Evolutionary conservation across 805 yeast species (phyloP).

Genomic region (Lipomyces anomalus): DNA sequence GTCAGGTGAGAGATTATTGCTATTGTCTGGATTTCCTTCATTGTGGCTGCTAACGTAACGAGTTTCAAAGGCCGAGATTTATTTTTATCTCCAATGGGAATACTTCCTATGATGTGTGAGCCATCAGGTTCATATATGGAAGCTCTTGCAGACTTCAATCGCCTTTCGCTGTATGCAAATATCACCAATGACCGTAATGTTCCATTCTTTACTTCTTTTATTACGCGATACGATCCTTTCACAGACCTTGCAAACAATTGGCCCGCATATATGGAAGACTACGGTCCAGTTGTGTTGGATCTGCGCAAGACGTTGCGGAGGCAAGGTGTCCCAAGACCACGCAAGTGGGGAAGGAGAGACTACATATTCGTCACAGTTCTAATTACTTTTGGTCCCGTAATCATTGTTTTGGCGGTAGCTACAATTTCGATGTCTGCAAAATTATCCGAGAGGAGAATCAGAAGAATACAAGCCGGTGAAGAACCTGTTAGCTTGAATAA

Average conservation of each 20-base stretch:
- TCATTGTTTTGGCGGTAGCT: constrained; percentile 6
- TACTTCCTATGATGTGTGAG: constrained; percentile 48
- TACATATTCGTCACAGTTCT: constrained; percentile 10
- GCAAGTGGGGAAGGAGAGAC: constrained; percentile 6
- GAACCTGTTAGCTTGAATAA: no score
- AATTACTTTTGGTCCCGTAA: constrained; percentile 16
- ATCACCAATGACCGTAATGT: constrained; percentile 79
- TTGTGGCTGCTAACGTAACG: no score
- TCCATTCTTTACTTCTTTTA: constrained; percentile 76
- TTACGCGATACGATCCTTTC: constrained; percentile 70
- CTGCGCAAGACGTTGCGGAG: constrained; percentile 4
- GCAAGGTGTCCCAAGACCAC: constrained; percentile 1
- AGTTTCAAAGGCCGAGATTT: constrained; percentile 42
- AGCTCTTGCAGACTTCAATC: constrained; percentile 54
- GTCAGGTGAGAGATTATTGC: constrained; percentile 44
- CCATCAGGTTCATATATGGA: constrained; percentile 44
- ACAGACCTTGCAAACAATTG: constrained; percentile 34
- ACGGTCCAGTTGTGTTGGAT: constrained; percentile 14
- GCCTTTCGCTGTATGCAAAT: constrained; percentile 63
- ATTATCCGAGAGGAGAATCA: constrained; percentile 9
- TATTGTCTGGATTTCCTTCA: no score
- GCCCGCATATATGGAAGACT: constrained; percentile 4
- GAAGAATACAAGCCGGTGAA: no score
- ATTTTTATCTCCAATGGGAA: constrained; percentile 49
- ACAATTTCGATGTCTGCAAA: constrained; percentile 11